Evolutionary conservation across 768 basidiomycete species (phyloP).

Genomic region (Terana coerulea): DNA sequence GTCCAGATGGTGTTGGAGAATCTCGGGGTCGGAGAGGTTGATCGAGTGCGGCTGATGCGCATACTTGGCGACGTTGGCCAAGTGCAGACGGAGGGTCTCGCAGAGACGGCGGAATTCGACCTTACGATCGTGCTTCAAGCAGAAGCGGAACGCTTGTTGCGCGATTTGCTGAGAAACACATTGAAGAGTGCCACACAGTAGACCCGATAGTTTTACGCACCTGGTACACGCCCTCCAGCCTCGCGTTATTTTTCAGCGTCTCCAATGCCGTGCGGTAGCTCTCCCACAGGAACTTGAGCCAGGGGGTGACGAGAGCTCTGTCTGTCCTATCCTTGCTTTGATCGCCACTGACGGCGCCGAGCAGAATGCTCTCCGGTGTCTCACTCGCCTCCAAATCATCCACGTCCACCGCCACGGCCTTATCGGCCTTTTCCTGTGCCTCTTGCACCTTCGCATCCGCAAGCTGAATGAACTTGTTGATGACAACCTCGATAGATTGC

Average conservation of each 20-base stretch:
- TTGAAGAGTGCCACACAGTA: background rate
- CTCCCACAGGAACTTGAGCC: constrained; percentile 99
- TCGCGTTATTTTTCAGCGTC: constrained; percentile 92
- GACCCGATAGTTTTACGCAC: constrained; percentile 41
- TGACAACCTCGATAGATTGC: constrained; percentile 86
- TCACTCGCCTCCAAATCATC: constrained; percentile 96
- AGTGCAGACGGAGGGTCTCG: constrained; percentile 92
- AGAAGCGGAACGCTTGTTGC: constrained; percentile 96
- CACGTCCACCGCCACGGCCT: constrained; percentile 66
- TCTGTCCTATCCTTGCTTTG: constrained; percentile 95
- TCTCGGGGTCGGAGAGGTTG: constrained; percentile 94
- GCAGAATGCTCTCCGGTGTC: constrained; percentile 87
- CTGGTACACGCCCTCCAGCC: constrained; percentile 93
- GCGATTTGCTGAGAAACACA: constrained; percentile 70
- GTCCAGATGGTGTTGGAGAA: constrained; percentile 92
- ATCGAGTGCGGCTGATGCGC: constrained; percentile 90
- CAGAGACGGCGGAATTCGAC: constrained; percentile 97
- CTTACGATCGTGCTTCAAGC: constrained; percentile 88
- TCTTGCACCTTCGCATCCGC: constrained; percentile 80
- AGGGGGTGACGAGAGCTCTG: constrained; percentile 91
- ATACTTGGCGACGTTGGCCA: constrained; percentile 93
- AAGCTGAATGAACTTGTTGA: constrained; percentile 79
- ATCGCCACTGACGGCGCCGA: constrained; percentile 86
- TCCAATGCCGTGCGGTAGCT: constrained; percentile 94
- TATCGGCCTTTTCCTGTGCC: constrained; percentile 84